A percentile compares a stretch with the other conserved stretches of the same genome.
Conservation (phyloP, 306 rosid genomes). For the Prinsepia uniflora region DNA sequence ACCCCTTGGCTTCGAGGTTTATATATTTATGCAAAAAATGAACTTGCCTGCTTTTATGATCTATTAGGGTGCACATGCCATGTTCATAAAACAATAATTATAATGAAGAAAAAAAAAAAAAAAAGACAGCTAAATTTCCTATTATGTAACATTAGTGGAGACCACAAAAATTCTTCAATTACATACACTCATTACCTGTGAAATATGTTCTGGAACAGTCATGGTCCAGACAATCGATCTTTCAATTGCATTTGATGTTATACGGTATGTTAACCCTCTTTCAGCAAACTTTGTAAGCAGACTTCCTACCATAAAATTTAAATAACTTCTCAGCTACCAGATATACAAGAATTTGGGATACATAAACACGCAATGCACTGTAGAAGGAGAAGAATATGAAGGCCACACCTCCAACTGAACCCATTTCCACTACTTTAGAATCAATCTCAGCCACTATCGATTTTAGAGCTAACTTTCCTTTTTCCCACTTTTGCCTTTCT, state of each 20-base stretch:
- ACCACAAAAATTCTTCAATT: neutral
- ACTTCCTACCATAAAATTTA: slow-evolving; percentile 48
- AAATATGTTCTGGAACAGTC: slow-evolving; percentile 76
- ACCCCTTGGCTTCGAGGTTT: neutral
- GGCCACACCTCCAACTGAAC: slow-evolving; percentile 79
- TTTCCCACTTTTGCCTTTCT: slow-evolving; percentile 86
- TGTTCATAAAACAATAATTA: neutral
- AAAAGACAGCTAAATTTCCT: neutral
- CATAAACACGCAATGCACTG: neutral
- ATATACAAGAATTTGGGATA: neutral
- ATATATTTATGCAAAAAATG: neutral
- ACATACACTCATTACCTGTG: slow-evolving; percentile 48
- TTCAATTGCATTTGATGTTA: slow-evolving; percentile 75
- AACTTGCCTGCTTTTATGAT: neutral
- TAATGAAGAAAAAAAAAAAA: neutral
- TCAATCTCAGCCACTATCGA: slow-evolving; percentile 85
- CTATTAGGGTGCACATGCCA: neutral
- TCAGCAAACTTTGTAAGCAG: slow-evolving; percentile 84
- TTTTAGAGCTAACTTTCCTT: slow-evolving; percentile 75
- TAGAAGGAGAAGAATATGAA: slow-evolving; percentile 12
- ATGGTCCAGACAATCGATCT: slow-evolving; percentile 87
- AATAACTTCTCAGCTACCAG: slow-evolving; percentile 9
- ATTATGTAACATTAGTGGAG: neutral
- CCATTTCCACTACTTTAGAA: slow-evolving; percentile 76
- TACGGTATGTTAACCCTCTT: slow-evolving; percentile 67